phyloP scores from a whole-genome alignment of 805 yeast genomes.

The Candida silvatica region DNA sequence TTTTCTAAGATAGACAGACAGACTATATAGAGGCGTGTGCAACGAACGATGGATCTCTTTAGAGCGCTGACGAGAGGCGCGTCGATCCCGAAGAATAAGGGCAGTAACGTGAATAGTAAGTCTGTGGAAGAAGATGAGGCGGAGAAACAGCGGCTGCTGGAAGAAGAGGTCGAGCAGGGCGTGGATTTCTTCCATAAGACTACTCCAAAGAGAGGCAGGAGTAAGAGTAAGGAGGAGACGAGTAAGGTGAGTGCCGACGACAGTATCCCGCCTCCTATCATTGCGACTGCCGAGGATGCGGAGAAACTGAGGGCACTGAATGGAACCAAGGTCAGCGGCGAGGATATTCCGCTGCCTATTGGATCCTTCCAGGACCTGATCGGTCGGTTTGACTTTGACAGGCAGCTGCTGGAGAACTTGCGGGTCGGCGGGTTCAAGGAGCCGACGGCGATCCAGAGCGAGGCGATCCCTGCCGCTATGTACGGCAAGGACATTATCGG shows the following conservation, averaged over 20 bases:
- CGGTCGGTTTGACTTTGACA: constrained; percentile 57
- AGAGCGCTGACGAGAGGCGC: constrained; percentile 84
- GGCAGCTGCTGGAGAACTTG: constrained; percentile 50
- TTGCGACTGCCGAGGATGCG: constrained; percentile 53
- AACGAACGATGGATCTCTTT: constrained; percentile 70
- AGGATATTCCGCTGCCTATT: constrained; percentile 84
- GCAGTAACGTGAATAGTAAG: constrained; percentile 32
- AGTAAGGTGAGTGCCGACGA: constrained; percentile 22
- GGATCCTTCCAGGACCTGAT: constrained; percentile 81
- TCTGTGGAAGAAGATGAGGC: constrained; percentile 17
- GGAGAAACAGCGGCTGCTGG: constrained; percentile 31
- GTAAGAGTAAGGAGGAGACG: constrained; percentile 19
- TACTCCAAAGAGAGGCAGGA: constrained; percentile 22
- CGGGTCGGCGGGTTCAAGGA: constrained; percentile 63
- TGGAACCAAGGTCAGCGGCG: constrained; percentile 68
- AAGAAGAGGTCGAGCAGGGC: constrained; percentile 55
- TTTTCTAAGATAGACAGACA: no score
- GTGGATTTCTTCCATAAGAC: constrained; percentile 74
- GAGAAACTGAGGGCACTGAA: constrained; percentile 46
- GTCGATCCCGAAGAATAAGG: constrained; percentile 51
- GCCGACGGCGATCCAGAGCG: constrained; percentile 93
- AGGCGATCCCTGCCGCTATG: constrained; percentile 71
- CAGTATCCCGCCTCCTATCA: constrained; percentile 18
- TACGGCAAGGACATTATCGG: constrained; percentile 73
- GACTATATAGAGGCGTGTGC: no score